Conservation (phyloP, 345 rosid genomes). For the Salix viminalis region DNA sequence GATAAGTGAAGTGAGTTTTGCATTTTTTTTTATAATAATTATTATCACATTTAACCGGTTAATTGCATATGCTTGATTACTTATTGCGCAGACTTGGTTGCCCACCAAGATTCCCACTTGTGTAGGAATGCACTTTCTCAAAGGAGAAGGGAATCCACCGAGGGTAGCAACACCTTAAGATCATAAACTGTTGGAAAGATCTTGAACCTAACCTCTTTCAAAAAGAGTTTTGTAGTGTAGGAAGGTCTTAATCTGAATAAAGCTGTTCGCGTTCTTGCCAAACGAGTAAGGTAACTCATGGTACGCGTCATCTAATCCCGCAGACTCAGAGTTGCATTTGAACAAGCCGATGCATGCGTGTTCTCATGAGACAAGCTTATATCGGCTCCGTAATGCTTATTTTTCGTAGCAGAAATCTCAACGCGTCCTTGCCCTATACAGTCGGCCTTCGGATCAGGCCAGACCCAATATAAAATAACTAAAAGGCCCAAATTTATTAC, state of each 20-base stretch:
- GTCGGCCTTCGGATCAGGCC: not conserved
- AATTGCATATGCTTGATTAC: not conserved
- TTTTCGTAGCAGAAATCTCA: not conserved
- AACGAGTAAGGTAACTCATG: no score
- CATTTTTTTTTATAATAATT: not conserved
- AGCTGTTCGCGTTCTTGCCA: no score
- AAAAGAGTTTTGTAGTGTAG: not conserved
- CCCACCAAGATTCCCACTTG: not conserved
- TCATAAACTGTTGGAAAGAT: no score
- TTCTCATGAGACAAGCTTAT: not conserved
- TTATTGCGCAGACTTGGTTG: not conserved
- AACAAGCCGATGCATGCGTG: not conserved
- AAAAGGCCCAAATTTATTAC: no score
- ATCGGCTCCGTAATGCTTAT: not conserved
- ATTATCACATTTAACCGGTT: no score
- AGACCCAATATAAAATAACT: no score
- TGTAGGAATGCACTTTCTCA: not conserved
- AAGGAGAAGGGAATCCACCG: not conserved
- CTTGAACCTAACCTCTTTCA: no score
- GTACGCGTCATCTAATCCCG: not conserved
- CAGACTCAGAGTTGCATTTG: not conserved
- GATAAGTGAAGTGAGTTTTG: not conserved
- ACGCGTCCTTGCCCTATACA: not conserved
- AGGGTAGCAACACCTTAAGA: not conserved
- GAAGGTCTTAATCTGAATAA: no score